Conservation (phyloP, 257 asterid genomes). For the Rhazya stricta region DNA sequence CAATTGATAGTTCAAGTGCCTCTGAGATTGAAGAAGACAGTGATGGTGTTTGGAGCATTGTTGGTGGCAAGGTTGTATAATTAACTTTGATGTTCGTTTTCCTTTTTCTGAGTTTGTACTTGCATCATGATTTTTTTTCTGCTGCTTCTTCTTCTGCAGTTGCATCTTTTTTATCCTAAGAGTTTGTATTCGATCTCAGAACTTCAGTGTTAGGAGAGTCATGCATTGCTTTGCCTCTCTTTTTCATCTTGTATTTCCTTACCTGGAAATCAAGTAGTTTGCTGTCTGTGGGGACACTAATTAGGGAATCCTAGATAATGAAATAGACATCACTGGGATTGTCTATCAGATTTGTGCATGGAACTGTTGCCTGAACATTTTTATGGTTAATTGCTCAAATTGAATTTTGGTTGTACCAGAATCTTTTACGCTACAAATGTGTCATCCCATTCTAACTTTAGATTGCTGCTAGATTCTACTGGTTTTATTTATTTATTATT, state of each 20-base stretch:
- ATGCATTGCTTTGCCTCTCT: neutral
- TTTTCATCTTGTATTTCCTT: neutral
- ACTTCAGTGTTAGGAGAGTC: neutral
- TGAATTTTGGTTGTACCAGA: neutral
- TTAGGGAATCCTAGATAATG: neutral
- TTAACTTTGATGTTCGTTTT: neutral
- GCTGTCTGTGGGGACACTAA: neutral
- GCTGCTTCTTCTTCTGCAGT: slow-evolving; percentile 10
- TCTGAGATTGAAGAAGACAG: slow-evolving; percentile 74
- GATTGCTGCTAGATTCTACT: neutral
- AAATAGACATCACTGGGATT: neutral
- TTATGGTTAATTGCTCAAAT: neutral
- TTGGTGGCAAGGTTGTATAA: slow-evolving; percentile 77
- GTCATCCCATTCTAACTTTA: neutral
- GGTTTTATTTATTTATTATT: neutral
- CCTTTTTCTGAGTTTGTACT: slow-evolving; percentile 3
- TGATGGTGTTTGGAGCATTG: slow-evolving; percentile 88
- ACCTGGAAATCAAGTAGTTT: neutral
- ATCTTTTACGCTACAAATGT: neutral
- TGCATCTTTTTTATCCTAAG: neutral
- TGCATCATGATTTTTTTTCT: neutral
- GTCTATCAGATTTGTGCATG: neutral
- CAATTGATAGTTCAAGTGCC: slow-evolving; percentile 56
- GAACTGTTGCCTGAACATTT: neutral
- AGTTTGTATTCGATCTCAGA: neutral